Conservation (phyloP, 1,139 yeast genomes). For the Saccharomyces hybrid region DNA sequence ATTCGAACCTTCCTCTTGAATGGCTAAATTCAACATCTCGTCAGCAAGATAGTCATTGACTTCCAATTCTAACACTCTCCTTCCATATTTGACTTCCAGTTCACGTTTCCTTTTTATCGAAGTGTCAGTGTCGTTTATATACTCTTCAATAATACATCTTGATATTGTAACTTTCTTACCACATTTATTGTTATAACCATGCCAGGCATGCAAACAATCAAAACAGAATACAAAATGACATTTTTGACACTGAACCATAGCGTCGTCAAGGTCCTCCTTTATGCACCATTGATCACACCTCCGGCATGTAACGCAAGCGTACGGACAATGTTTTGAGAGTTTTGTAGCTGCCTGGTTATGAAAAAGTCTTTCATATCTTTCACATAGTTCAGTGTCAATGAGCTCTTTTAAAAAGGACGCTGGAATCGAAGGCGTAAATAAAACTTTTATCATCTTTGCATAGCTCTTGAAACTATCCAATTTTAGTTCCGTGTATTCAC, state of each 20-base stretch:
- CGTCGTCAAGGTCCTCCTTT: slow-evolving; percentile 43
- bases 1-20: slow-evolving; percentile 37
- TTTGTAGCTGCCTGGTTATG: slow-evolving; percentile 39
- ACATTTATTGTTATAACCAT: slow-evolving; percentile 48
- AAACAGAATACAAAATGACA: slow-evolving; percentile 57
- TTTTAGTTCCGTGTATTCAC: slow-evolving; percentile 34
- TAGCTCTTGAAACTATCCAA: slow-evolving; percentile 22
- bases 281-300: slow-evolving; percentile 43
- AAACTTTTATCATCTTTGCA: slow-evolving; percentile 28
- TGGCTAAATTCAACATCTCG: slow-evolving; percentile 39
- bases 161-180: slow-evolving; percentile 39
- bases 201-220: slow-evolving; percentile 59
- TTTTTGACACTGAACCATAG: slow-evolving; percentile 45
- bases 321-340: slow-evolving; percentile 42
- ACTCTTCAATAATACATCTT: slow-evolving; percentile 35
- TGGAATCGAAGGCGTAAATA: slow-evolving; percentile 39
- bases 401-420: slow-evolving; percentile 32
- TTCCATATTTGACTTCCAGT: slow-evolving; percentile 47
- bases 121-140: slow-evolving; percentile 34
- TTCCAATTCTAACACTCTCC: slow-evolving; percentile 37
- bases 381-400: slow-evolving; percentile 31
- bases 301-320: slow-evolving; percentile 49
- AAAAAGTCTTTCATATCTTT: slow-evolving; percentile 38
- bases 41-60: slow-evolving; percentile 45
- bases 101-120: slow-evolving; percentile 30